phyloP scores from a whole-genome alignment of 805 yeast genomes.

The Wickerhamomyces chaumierensis region DNA sequence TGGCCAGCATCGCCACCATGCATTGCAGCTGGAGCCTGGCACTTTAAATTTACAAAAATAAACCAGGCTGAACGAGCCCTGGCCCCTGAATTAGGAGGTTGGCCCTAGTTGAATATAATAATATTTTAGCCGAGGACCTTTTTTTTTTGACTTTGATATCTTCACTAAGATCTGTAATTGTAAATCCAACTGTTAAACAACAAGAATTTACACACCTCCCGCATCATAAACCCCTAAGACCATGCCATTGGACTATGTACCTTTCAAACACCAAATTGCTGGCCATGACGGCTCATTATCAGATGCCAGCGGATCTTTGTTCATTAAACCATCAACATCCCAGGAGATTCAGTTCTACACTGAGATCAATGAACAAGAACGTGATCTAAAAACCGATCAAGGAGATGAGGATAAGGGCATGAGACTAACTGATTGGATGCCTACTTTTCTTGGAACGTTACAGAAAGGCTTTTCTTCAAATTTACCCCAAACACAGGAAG shows the following conservation, averaged over 20 bases:
- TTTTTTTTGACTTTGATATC: too few relatives aligned
- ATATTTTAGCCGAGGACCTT: slow-evolving; percentile 1
- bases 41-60: too few relatives aligned
- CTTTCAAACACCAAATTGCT: slow-evolving; percentile 61
- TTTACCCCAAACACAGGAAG: slow-evolving; percentile 17
- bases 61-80: background rate
- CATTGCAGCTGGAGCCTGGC: too few relatives aligned
- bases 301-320: slow-evolving; percentile 51
- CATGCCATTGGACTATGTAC: slow-evolving; percentile 1
- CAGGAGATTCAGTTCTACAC: slow-evolving; percentile 74
- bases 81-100: too few relatives aligned
- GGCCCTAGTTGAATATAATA: too few relatives aligned
- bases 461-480: slow-evolving; percentile 23
- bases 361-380: slow-evolving; percentile 17
- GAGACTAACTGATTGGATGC: slow-evolving; percentile 48
- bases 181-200: too few relatives aligned
- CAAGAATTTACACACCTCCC: too few relatives aligned
- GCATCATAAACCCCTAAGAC: too few relatives aligned
- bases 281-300: slow-evolving; percentile 80
- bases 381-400: too few relatives aligned
- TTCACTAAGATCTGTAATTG: too few relatives aligned
- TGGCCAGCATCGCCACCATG: too few relatives aligned
- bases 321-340: slow-evolving; percentile 54
- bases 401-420: slow-evolving; percentile 16
- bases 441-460: slow-evolving; percentile 51